phyloP scores from a whole-genome alignment of 2,329 filamentous ascomycete species.

The Botrytis medusae region DNA sequence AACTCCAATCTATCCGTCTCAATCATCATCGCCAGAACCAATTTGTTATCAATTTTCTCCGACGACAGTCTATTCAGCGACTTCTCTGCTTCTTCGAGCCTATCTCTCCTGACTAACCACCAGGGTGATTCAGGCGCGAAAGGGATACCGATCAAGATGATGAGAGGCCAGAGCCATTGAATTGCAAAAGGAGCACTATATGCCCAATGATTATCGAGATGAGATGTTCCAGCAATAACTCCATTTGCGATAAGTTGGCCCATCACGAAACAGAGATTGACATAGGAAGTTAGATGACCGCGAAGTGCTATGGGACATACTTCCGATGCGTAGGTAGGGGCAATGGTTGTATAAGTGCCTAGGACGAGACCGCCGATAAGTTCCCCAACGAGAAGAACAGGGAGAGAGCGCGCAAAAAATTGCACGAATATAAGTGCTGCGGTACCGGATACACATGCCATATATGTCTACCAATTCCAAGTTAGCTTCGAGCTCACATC shows the following conservation, averaged over 20 bases:
- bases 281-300: constrained; percentile 51
- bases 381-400: constrained; percentile 28
- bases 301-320: constrained; percentile 53
- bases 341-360: constrained; percentile 49
- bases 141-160: constrained; percentile 48
- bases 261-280: constrained; percentile 53
- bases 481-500: background rate
- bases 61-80: constrained; percentile 33
- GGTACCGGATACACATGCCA: constrained; percentile 24
- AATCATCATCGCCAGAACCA: constrained; percentile 51
- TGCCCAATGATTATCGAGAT: constrained; percentile 31
- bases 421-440: constrained; percentile 29
- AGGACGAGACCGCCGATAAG: constrained; percentile 47
- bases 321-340: constrained; percentile 44
- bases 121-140: constrained; percentile 52
- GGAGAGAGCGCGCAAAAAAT: constrained; percentile 29
- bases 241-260: constrained; percentile 51
- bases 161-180: constrained; percentile 54
- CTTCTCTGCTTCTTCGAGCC: constrained; percentile 44
- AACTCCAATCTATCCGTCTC: constrained; percentile 56
- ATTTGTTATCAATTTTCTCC: constrained; percentile 41
- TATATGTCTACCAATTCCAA: constrained; percentile 25
- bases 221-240: constrained; percentile 42
- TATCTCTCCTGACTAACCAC: constrained; percentile 49
- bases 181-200: constrained; percentile 41